Conservation (phyloP, 176 grass and related monocot species). For the Avena eriantha region DNA sequence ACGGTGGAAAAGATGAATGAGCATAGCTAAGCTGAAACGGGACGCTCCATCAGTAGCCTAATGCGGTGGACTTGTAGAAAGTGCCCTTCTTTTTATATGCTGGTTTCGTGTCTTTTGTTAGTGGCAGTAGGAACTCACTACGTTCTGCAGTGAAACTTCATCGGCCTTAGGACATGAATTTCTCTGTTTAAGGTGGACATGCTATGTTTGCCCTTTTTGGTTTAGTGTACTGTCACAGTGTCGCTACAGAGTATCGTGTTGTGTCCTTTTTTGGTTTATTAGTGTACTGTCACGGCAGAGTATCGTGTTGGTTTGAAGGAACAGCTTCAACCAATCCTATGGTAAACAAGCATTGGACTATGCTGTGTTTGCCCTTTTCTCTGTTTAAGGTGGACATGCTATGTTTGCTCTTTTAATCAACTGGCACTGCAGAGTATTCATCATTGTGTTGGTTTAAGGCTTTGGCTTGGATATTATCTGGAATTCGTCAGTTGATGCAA, state of each 20-base stretch:
- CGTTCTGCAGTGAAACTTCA: neutral
- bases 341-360: too few species aligned
- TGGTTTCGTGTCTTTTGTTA: constrained; percentile 6
- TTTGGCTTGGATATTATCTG: neutral
- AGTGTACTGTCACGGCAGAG: too few species aligned
- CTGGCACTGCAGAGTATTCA: neutral
- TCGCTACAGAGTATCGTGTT: too few species aligned
- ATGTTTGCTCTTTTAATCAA: neutral
- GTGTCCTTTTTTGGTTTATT: neutral
- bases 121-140: neutral
- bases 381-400: too few species aligned
- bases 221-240: too few species aligned
- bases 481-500: neutral
- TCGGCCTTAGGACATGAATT: neutral
- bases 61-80: neutral
- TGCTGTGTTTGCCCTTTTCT: too few species aligned
- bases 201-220: neutral
- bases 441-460: neutral
- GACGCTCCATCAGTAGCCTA: neutral
- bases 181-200: neutral
- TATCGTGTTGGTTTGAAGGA: too few species aligned
- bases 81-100: neutral
- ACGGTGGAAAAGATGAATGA: constrained; percentile 20
- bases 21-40: neutral
- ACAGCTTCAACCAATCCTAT: too few species aligned